A percentile compares a stretch with the other conserved stretches of the same genome.
These are phyloP conservation scores for Astrothelium macrocarpum DNA, from an alignment of 495 filamentous ascomycete species.

Conservation along the genomic window DNA sequence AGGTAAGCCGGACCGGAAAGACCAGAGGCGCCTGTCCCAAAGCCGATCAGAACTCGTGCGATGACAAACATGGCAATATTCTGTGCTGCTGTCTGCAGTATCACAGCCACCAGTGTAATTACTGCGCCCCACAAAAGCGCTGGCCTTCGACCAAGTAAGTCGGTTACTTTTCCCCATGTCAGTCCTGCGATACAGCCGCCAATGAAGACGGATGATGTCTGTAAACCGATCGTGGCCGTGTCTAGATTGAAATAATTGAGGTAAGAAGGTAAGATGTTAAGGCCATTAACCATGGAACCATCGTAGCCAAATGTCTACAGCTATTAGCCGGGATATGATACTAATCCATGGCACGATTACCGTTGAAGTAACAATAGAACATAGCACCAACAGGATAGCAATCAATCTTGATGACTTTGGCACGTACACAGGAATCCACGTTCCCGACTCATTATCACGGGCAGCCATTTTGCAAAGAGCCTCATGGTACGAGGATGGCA, in stretches of 20 bases:
- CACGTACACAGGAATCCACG: neutral
- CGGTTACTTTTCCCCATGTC: conserved; percentile 31
- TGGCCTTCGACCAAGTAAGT: conserved; percentile 37
- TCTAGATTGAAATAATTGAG: conserved; percentile 42
- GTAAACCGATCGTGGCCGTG: conserved; percentile 36
- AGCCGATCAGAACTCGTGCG: conserved; percentile 36
- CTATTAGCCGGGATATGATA: neutral
- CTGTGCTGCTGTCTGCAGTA: conserved; percentile 41
- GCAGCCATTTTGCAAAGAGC: neutral
- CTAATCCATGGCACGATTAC: too few species aligned
- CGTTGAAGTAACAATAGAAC: neutral
- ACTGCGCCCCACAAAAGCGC: conserved; percentile 38
- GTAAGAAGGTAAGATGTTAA: conserved; percentile 43
- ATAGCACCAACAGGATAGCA: neutral
- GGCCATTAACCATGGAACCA: conserved; percentile 31
- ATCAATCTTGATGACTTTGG: conserved; percentile 3
- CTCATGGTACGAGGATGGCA: neutral
- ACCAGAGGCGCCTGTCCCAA: conserved; percentile 34
- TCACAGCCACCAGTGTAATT: conserved; percentile 37
- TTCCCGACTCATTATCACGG: neutral
- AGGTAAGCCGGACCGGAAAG: conserved; percentile 36
- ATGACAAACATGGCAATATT: conserved; percentile 42
- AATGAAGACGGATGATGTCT: conserved; percentile 41
- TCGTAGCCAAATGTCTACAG: neutral
- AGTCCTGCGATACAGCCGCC: conserved; percentile 35